Base-by-base conservation (phyloP, 306 rosid genomes). In the Crataegus laevigata region DNA sequence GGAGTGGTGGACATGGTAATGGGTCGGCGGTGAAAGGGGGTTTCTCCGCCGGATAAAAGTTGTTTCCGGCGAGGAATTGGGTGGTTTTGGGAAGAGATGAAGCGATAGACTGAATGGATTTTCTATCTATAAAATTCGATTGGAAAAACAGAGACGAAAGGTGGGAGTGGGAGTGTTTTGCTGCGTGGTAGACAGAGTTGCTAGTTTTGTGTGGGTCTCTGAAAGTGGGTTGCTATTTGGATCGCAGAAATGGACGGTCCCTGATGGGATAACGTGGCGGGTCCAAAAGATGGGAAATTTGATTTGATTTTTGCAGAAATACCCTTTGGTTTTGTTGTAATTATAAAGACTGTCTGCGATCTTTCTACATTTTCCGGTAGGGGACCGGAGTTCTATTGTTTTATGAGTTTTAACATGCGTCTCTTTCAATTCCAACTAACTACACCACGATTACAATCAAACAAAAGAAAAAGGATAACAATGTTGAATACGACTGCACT, bases 41-140 rank as follows among this genome's bases (percentile, higher is more conserved):
- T 22, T 10, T 40, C 8, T 17, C 76, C 89, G 85, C 88, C 83
- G 80, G 78, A 22, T 78, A 78, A n/a, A 11, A 69, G 32, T 67
- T 43, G 38, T 43, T 75, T 68, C 80, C 76, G 82, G 85, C 70
- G 69, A 61, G 80, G 59, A 24, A 65, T 38, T 28, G 6, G 78
- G 70, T 34, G 63, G 79, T 17, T 77, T 28, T 50, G 59, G 22
- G 66, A 42, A 57, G 29, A 57, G 73, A 43, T 61, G 21, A 34
- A 24, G 54, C 6, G 61, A 75, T 40, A 63, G 69, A 76, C 10
- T 19, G 28, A 58, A 18, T 6, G 28, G 60, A 42, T 40, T 36
- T 25, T 38, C 40, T 38, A 7, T 52, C 51, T 34, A 6, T 71
- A 32, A 14, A 57, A 15, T n/a, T 42, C 30, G 21, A 40, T 28